Evolutionary conservation across 768 basidiomycete species (phyloP), one percentile per base, ranked within the genome.

Genomic region (Trametes coccinea): DNA sequence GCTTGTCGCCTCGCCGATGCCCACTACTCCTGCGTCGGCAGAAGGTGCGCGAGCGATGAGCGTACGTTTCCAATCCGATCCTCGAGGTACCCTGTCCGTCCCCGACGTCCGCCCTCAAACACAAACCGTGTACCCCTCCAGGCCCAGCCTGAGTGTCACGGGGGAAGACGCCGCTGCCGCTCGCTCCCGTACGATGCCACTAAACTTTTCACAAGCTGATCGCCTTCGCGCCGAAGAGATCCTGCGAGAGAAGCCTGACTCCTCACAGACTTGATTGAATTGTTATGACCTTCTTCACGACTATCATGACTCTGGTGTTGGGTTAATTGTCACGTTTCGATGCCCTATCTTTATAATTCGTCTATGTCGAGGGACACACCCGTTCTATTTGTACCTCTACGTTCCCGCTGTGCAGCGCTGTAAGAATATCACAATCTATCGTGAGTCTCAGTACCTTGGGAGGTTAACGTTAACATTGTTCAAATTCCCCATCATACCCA

Each of bases 161-260:
- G 61, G 55, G 5, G 62, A 56, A 4, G 62, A 52, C 9, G 53
- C 52, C 9, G 57, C 52, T 14, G 62, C 56, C 14, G 39, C 53
- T 22, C 62, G 62, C n/a, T 55, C 62, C 39, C 44, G 53, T 43
- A 64, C 62, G 34, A 60, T 64, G 62, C 62, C 62, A 5, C 17
- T 44, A 5, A 29, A 41, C 3, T 64, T 64, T 14, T 56, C 58
- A 22, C 53, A 43, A 1, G 59, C 53, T 17, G 62, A 64, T 9
- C 58, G 54, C 0, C 29, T 56, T n/a, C 48, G 62, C 27, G 58
- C 62, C 3, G 58, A 64, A 30, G 62, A 60, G 27, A 17, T 56
- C 22, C 17, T 52, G 34, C 43, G 45, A 3, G 49, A 59, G 33
- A 52, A 56, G n/a, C 41, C 44, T 14, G 30, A 11, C 11, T 37